Conservation (phyloP, 768 basidiomycete species). For the Trametes punicea region DNA sequence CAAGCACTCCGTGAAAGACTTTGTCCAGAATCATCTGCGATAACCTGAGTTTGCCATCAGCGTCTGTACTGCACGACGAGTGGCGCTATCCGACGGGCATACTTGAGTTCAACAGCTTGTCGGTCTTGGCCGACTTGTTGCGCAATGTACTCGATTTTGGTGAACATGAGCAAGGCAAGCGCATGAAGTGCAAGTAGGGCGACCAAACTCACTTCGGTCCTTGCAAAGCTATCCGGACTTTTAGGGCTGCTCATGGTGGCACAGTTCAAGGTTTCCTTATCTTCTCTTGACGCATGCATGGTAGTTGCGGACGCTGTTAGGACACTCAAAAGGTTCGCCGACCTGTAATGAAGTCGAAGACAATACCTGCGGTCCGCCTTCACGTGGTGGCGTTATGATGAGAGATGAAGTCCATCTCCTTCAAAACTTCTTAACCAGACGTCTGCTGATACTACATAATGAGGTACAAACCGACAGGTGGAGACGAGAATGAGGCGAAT, state of each 20-base stretch:
- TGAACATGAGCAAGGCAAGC: neutral
- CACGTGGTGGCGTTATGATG: constrained; percentile 60
- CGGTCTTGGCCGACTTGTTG: constrained; percentile 81
- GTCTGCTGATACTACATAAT: constrained; percentile 8
- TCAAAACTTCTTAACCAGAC: constrained; percentile 44
- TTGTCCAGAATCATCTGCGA: constrained; percentile 99
- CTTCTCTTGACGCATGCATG: constrained; percentile 26
- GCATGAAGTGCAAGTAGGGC: neutral
- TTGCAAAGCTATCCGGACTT: constrained; percentile 85
- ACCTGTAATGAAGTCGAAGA: neutral
- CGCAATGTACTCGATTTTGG: constrained; percentile 85
- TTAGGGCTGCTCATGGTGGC: constrained; percentile 83
- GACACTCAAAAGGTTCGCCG: no score
- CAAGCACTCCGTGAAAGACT: constrained; percentile 90
- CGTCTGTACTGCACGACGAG: neutral
- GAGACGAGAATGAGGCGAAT: no score
- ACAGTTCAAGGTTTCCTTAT: constrained; percentile 58
- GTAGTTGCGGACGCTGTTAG: constrained; percentile 10
- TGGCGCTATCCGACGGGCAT: constrained; percentile 28
- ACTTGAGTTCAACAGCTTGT: constrained; percentile 91
- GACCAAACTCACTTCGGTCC: constrained; percentile 76
- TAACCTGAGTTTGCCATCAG: constrained; percentile 46
- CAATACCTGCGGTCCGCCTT: constrained; percentile 61
- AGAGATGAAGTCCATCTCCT: constrained; percentile 51
- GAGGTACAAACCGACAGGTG: no score